A percentile compares a stretch with the other conserved stretches of the same genome.
Conservation (phyloP, 768 basidiomycete genomes). For the Cystobasidium ongulense region DNA sequence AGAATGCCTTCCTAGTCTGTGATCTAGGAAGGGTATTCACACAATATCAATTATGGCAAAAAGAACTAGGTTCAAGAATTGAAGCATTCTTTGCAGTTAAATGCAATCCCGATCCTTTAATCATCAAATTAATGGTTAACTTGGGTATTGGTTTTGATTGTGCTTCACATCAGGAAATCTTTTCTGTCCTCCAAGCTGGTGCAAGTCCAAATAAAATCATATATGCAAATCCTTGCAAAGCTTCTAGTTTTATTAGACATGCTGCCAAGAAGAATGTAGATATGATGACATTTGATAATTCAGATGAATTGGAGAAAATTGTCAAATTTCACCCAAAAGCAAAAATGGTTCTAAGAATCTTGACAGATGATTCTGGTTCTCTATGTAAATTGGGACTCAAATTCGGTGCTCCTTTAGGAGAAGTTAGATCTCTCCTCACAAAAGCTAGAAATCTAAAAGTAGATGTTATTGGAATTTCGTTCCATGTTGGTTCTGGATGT, state of each 20-base stretch:
- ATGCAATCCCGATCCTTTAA: slow-evolving; percentile 94
- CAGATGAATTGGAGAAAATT: slow-evolving; percentile 90
- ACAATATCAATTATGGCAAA: slow-evolving; percentile 75
- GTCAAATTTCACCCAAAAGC: slow-evolving; percentile 69
- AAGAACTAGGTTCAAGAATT: slow-evolving; percentile 44
- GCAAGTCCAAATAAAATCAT: slow-evolving; percentile 76
- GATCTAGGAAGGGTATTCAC: slow-evolving; percentile 79
- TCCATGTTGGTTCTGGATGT: slow-evolving; percentile 96
- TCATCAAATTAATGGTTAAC: slow-evolving; percentile 79
- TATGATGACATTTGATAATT: slow-evolving; percentile 97
- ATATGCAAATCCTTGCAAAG: slow-evolving; percentile 98
- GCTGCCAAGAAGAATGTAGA: slow-evolving; percentile 71
- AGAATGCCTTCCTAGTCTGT: slow-evolving; percentile 92
- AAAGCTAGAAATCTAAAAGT: slow-evolving; percentile 71
- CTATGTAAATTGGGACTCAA: slow-evolving; percentile 89
- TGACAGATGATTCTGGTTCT: slow-evolving; percentile 95
- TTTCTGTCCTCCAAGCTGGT: slow-evolving; percentile 59
- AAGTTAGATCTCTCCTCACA: slow-evolving; percentile 67
- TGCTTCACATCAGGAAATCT: slow-evolving; percentile 88
- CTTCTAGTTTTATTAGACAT: slow-evolving; percentile 79
- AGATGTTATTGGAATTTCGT: slow-evolving; percentile 86
- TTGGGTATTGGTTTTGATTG: slow-evolving; percentile 94
- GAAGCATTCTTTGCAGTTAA: slow-evolving; percentile 63
- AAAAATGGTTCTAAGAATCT: slow-evolving; percentile 81
- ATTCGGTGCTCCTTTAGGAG: slow-evolving; percentile 80